Evolutionary conservation across 257 asterid genomes (phyloP), one percentile per base, ranked within the genome.

Genomic region (Salvia hispanica): DNA sequence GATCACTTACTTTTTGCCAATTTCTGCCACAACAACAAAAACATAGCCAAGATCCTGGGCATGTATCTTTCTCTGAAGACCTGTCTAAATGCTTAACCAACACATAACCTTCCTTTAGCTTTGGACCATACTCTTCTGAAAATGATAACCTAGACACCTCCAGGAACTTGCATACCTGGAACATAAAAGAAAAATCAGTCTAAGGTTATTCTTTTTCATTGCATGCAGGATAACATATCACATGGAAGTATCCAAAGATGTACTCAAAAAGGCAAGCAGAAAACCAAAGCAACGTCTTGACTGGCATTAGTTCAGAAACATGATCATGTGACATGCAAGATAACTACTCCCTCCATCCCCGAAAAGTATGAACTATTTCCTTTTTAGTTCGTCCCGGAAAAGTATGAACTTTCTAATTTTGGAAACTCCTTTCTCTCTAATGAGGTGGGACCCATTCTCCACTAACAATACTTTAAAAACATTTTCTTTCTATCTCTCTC

Each of bases 101-200:
- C 69, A 88, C 88, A 59, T 90, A 94, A 72, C 86, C 96, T 80
- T 94, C 99, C 77, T 90, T 94, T 72, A 94, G 78, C 87, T 94
- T 94, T 68, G 95, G 88, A 54, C 99, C 99, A 73, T 79, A 94
- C 72, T 94, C 92, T 51, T 74, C 86, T 66, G 80, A 81, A 84
- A 94, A 91, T n/a, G 99, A 94, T 67, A 94, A 58, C 79, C 75
- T 88, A 51, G 99, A 94, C 68, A 87, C 99, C 87, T 94, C 97
- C 94, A 94, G 81, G 78, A 94, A 94, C 83, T 78, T 87, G 89
- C 97, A 90, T 42, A 93, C 98, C 98, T 92, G 66, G 63, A 67
- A 75, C 51, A 11, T 10, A 21, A 48, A 72, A 16, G 7, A 48
- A 31, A 25, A 62, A 58, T 51, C 37, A 43, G 11, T 28, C 6